Evolutionary conservation across 441 rosid species (phyloP), one percentile per base, ranked within the genome.

Genomic region (Pelargonium myrrhifolium): DNA sequence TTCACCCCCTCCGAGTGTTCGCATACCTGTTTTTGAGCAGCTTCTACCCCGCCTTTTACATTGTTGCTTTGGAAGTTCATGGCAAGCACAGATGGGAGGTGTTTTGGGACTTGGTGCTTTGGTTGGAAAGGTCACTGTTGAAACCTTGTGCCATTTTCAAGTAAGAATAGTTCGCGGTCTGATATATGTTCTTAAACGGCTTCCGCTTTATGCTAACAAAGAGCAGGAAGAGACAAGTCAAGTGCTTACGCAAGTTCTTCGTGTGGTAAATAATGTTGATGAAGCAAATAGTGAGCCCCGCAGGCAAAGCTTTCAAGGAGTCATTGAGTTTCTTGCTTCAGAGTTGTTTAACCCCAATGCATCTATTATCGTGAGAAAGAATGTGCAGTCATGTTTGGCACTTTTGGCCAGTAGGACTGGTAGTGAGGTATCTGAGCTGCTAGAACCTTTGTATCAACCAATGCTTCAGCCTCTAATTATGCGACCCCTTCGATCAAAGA

Each of bases 1-100:
- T 83, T 90, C 98, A 53, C 95, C 99, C 60, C 92, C 96, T 18
- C 87, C 96, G 64, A 95, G 96, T 76, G 87, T 90, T 69, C 85
- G 84, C 21, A 84, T 95, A 74, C 98, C 96, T 68, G 93, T 92
- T 73, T 92, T 95, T 82, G 99, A 92, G 85, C 98, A 95, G 78
- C 95, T 95, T 80, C 79, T 95, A 65, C 98, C 97, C 68, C 97
- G 98, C 40, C 88, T 95, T 75, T 77, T 95, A 76, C 99, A 92
- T 81, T 89, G 97, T 80, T 95, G 98, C 77, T 92, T 89, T 80
- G 95, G 98, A 71, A 92, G 83, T 71, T 83, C 89, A 67, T 95
- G 99, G 99, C 97, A 95, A 81, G 88, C 99, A 63, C 98, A 92
- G 72, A 92, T 95, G 89, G 99, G 99, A 68, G 99, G 98, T 72